phyloP scores from a whole-genome alignment of 768 basidiomycete species.

The Rhizopogon salebrosus region DNA sequence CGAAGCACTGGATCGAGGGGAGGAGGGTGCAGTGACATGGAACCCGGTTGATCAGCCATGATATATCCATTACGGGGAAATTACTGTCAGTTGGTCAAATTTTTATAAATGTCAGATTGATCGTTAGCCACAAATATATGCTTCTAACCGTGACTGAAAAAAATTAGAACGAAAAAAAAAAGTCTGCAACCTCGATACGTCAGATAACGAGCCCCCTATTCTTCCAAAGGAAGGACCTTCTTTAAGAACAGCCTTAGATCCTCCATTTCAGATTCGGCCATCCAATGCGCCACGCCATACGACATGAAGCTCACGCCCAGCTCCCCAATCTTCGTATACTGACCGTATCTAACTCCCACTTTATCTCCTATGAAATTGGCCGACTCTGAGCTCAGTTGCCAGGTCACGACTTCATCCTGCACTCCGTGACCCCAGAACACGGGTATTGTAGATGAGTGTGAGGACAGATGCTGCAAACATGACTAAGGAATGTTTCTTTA shows the following conservation, averaged over 20 bases:
- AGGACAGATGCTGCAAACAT: slow-evolving; percentile 41
- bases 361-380: slow-evolving; percentile 46
- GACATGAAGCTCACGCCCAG: slow-evolving; percentile 55
- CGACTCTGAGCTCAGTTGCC: slow-evolving; percentile 47
- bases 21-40: slow-evolving; percentile 72
- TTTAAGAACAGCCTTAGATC: slow-evolving; percentile 66
- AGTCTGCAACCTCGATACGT: background rate
- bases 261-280: slow-evolving; percentile 53
- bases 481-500: background rate
- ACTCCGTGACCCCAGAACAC: slow-evolving; percentile 84
- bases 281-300: slow-evolving; percentile 67
- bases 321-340: slow-evolving; percentile 1
- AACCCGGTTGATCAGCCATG: slow-evolving; percentile 56
- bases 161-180: background rate
- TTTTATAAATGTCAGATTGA: background rate
- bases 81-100: background rate
- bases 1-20: slow-evolving; percentile 64
- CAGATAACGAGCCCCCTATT: background rate
- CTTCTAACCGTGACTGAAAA: background rate
- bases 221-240: slow-evolving; percentile 39
- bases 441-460: slow-evolving; percentile 60
- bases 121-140: background rate
- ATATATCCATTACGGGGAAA: background rate
- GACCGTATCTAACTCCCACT: slow-evolving; percentile 35
- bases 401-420: slow-evolving; percentile 63